Evolutionary conservation across 148 eudicot genomes (phyloP).

Genomic region (Suaeda aralocaspica): DNA sequence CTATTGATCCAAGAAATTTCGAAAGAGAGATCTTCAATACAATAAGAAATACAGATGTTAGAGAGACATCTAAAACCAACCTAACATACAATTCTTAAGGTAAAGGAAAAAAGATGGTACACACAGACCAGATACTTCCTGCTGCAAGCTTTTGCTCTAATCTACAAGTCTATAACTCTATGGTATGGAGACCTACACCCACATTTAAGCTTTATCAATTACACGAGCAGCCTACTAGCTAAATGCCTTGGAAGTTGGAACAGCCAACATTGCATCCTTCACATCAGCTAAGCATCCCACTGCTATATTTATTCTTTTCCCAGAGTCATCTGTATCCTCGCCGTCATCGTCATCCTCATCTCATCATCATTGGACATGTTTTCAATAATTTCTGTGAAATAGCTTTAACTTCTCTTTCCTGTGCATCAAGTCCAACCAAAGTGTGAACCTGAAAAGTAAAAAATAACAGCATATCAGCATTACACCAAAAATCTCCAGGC

Average conservation of each 20-base stretch:
- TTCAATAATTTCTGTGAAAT: slow-evolving; percentile 75
- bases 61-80: slow-evolving; percentile 13
- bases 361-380: slow-evolving; percentile 78
- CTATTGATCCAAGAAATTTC: slow-evolving; percentile 1
- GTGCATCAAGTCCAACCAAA: slow-evolving; percentile 69
- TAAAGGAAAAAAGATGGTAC: slow-evolving; percentile 25
- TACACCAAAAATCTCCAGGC: neutral
- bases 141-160: slow-evolving; percentile 15
- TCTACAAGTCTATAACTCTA: slow-evolving; percentile 29
- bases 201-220: slow-evolving; percentile 17
- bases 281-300: neutral
- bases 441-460: slow-evolving; percentile 46
- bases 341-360: slow-evolving; percentile 33
- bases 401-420: slow-evolving; percentile 71
- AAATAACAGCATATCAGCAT: neutral
- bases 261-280: neutral
- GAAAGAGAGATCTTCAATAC: slow-evolving; percentile 3
- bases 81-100: slow-evolving; percentile 4
- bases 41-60: slow-evolving; percentile 22
- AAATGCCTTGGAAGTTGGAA: neutral
- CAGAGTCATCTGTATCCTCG: slow-evolving; percentile 29
- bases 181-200: slow-evolving; percentile 15
- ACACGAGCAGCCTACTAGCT: slow-evolving; percentile 13
- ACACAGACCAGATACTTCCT: slow-evolving; percentile 23
- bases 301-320: slow-evolving; percentile 21